Evolutionary conservation across 192 early-diverging fungal species (phyloP).

Genomic region (Backusella tuberculispora): DNA sequence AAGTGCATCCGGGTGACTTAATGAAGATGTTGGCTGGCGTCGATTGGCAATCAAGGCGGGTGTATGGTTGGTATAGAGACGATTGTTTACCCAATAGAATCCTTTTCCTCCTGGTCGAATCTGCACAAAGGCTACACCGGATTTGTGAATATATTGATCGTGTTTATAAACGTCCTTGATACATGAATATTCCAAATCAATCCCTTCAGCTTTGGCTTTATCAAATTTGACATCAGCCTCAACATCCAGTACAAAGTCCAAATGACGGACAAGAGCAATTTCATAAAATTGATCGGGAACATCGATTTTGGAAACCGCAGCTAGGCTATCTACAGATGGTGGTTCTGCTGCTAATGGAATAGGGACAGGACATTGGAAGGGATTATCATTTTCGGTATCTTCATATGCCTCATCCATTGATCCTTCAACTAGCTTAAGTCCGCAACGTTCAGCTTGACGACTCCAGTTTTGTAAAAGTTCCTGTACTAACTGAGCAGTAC

Average conservation of each 20-base stretch:
- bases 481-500: conserved; percentile 86
- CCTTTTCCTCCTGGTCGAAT: conserved; percentile 69
- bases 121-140: conserved; percentile 92
- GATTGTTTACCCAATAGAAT: conserved; percentile 92
- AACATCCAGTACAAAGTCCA: conserved; percentile 92
- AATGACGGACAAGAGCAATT: conserved; percentile 75
- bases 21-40: conserved; percentile 31
- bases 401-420: conserved; percentile 73
- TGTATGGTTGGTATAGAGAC: conserved; percentile 65
- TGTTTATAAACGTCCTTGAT: conserved; percentile 67
- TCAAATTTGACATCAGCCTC: conserved; percentile 85
- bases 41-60: conserved; percentile 46
- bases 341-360: conserved; percentile 65
- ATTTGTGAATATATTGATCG: conserved; percentile 90
- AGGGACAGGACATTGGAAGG: conserved; percentile 82
- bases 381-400: conserved; percentile 77
- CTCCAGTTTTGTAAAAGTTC: conserved; percentile 84
- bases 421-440: conserved; percentile 88
- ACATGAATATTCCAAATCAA: conserved; percentile 63
- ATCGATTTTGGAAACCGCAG: conserved; percentile 42
- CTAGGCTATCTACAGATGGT: conserved; percentile 55
- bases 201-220: conserved; percentile 35
- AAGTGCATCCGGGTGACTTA: conserved; percentile 60
- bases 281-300: conserved; percentile 70
- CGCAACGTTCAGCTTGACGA: conserved; percentile 81